Evolutionary conservation across 768 basidiomycete species (phyloP).

Genomic region (Tulasnella sp.): DNA sequence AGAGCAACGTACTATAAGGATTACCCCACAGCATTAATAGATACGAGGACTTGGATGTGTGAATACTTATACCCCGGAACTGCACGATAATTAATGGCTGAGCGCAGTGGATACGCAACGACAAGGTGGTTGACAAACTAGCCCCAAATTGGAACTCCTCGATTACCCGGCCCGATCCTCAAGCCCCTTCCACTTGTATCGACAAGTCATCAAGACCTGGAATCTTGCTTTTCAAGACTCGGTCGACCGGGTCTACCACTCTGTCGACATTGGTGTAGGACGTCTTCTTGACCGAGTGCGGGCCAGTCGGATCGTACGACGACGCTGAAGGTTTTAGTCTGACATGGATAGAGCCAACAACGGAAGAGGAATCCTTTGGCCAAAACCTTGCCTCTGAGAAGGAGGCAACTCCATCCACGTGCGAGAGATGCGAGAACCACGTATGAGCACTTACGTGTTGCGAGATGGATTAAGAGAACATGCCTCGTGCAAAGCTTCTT

Average conservation of each 20-base stretch:
- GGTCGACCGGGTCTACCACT: constrained; percentile 66
- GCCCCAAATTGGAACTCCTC: no score
- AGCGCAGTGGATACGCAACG: no score
- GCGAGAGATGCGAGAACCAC: constrained; percentile 40
- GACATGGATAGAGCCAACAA: constrained; percentile 88
- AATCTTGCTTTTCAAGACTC: constrained; percentile 57
- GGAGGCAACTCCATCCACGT: constrained; percentile 68
- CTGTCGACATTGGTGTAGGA: constrained; percentile 57
- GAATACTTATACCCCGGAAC: no score
- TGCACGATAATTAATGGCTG: no score
- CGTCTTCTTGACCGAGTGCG: constrained; percentile 35
- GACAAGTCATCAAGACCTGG: constrained; percentile 78
- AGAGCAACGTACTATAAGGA: no score
- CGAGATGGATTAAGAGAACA: constrained; percentile 13
- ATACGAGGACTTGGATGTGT: no score
- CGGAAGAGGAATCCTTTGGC: constrained; percentile 79
- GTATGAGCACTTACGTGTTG: background rate
- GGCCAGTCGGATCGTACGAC: constrained; percentile 42
- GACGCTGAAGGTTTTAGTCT: constrained; percentile 60
- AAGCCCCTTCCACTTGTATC: constrained; percentile 60
- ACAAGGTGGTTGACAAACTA: no score
- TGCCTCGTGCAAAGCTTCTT: constrained; percentile 30
- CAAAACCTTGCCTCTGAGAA: constrained; percentile 82
- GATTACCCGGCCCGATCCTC: no score
- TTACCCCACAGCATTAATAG: no score